phyloP scores from a whole-genome alignment of 2,329 filamentous ascomycete species.

The Scortechinia acanthostroma region DNA sequence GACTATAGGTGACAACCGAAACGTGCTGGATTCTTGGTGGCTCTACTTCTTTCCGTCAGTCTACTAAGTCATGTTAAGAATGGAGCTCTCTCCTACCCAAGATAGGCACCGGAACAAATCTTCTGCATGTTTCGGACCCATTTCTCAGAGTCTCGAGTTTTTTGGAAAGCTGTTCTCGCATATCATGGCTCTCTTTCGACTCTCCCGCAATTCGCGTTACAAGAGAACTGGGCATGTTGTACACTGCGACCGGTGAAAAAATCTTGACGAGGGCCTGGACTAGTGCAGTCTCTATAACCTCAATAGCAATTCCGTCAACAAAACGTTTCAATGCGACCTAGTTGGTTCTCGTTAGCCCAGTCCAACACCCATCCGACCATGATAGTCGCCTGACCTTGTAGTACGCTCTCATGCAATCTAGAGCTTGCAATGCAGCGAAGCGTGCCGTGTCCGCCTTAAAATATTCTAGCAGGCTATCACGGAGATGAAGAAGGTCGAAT shows the following conservation, averaged over 20 bases:
- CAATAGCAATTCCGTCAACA: conserved; percentile 13
- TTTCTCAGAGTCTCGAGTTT: conserved; percentile 13
- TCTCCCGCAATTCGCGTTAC: conserved; percentile 11
- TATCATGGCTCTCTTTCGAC: conserved; percentile 6
- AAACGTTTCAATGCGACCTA: conserved; percentile 14
- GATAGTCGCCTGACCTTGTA: conserved; percentile 25
- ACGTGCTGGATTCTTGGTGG: no score
- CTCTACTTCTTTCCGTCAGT: no score
- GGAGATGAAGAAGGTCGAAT: neutral
- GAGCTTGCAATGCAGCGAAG: conserved; percentile 23
- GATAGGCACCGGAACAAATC: neutral
- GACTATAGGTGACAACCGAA: no score
- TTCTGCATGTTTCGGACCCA: neutral
- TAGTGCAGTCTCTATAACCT: conserved; percentile 13
- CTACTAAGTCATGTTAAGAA: no score
- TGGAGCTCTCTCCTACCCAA: no score
- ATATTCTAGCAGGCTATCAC: conserved; percentile 3
- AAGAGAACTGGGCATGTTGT: conserved; percentile 8
- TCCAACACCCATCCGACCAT: neutral
- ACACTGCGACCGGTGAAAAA: conserved; percentile 11
- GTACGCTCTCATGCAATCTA: conserved; percentile 32
- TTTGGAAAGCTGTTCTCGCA: conserved; percentile 10
- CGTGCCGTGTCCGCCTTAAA: conserved; percentile 22
- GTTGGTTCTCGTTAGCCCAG: conserved; percentile 5
- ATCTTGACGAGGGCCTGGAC: conserved; percentile 9